Conservation (phyloP, 2,329 filamentous ascomycete species). For the Aspergillus sp. region DNA sequence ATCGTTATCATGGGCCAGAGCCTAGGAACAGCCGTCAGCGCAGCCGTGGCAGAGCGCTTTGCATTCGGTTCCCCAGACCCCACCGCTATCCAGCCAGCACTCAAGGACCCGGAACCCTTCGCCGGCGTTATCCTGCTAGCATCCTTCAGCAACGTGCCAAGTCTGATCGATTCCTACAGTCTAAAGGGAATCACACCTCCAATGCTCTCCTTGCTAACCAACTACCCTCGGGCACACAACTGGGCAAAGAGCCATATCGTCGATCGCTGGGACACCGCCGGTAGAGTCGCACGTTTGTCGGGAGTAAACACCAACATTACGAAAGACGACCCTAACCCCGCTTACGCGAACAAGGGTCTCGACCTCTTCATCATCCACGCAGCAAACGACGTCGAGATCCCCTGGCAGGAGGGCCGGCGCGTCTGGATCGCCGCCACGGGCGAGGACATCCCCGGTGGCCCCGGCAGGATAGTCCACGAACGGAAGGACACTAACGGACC, state of each 20-base stretch:
- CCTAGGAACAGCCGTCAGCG: constrained; percentile 80
- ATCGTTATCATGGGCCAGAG: constrained; percentile 86
- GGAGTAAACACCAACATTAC: constrained; percentile 29
- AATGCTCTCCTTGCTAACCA: constrained; percentile 71
- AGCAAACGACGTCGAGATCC: constrained; percentile 78
- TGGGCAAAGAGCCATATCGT: constrained; percentile 65
- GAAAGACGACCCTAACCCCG: constrained; percentile 52
- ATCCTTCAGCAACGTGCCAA: constrained; percentile 73
- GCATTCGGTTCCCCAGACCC: constrained; percentile 47
- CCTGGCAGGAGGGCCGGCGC: constrained; percentile 56
- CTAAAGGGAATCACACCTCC: constrained; percentile 74
- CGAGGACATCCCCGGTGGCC: constrained; percentile 23
- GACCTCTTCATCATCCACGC: constrained; percentile 77
- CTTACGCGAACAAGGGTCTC: constrained; percentile 55
- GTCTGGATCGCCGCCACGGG: constrained; percentile 44
- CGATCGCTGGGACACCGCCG: constrained; percentile 79
- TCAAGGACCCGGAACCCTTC: constrained; percentile 60
- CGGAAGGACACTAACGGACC: constrained; percentile 31
- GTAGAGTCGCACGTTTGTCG: constrained; percentile 57
- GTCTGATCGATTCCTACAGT: constrained; percentile 74
- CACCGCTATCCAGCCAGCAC: constrained; percentile 43
- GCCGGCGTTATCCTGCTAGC: constrained; percentile 79
- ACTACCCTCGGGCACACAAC: constrained; percentile 64
- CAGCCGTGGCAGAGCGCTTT: constrained; percentile 72
- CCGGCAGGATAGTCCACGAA: constrained; percentile 33